Evolutionary conservation across 306 rosid genomes (phyloP), one percentile per base, ranked within the genome.

Genomic region (Coriaria nepalensis): DNA sequence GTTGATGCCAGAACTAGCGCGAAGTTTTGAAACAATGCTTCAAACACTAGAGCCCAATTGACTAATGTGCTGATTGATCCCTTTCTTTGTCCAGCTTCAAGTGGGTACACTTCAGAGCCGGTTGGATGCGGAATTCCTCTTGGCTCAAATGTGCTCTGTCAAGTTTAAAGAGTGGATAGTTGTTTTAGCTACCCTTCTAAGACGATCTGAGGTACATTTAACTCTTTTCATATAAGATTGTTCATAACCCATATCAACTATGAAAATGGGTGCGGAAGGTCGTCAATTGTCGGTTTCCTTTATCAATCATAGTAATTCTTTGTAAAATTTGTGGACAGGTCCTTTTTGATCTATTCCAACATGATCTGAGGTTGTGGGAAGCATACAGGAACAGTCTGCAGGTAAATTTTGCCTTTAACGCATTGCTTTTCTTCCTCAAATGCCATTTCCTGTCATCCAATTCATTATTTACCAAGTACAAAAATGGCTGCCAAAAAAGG

Each of bases 161-260:
- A 90, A 85, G 72, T 90, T 90, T 59, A 85, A 85, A 73, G 95
- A 90, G 71, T 90, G 98, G 98, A 90, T 90, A 68, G 98, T 85
- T 56, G 98, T 85, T 59, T 71, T 85, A 50, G 98, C 95, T 14
- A 90, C 98, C 35, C 93, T 90, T 36, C 68, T 90, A 56, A 78
- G 98, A 55, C 87, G 87, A 20, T 75, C 94, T 7, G 95, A 90
- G 90, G 95, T 85, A 76, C 40, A 63, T 43, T 45, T 58, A 43
- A 42, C 37, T 71, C 59, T 44, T 35, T 61, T 44, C 39, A 44
- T 43, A 20, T 20, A 20, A 20, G 29, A 20, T 20, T 20, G 29
- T 20, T 20, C 29, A 3, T 1, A 20, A 20, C 29, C 29, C 29
- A 20, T 20, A 20, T 20, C 29, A 20, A 20, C 29, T 20, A 3